phyloP scores from a whole-genome alignment of 305 asterid species.

The Ajuga reptans region DNA sequence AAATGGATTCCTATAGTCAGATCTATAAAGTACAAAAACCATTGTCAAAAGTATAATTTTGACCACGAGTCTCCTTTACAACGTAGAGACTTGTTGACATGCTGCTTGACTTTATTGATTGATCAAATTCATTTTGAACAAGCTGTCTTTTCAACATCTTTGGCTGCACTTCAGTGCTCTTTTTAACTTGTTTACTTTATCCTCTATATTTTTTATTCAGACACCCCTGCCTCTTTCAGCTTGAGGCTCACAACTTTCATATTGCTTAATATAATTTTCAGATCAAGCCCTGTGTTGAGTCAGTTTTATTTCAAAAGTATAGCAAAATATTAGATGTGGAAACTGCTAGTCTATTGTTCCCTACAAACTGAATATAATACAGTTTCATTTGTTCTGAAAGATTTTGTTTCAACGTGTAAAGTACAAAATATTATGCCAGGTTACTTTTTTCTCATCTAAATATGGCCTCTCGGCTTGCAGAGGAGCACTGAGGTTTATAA shows the following conservation, averaged over 20 bases:
- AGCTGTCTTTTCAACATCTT: slow-evolving; percentile 2
- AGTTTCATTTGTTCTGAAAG: background rate
- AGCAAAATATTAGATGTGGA: slow-evolving; percentile 4
- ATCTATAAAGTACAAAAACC: slow-evolving; percentile 4
- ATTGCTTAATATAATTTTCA: background rate
- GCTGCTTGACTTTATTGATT: slow-evolving; percentile 7
- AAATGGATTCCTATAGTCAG: slow-evolving; percentile 3
- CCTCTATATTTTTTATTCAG: background rate
- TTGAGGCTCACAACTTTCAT: slow-evolving; percentile 9
- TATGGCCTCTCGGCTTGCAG: slow-evolving; percentile 25
- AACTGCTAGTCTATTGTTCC: background rate
- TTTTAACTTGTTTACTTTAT: background rate
- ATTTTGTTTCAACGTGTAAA: background rate
- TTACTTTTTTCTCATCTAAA: slow-evolving; percentile 9
- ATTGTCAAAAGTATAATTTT: background rate
- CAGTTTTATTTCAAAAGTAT: slow-evolving; percentile 10
- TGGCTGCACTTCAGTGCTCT: slow-evolving; percentile 8
- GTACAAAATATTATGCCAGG: background rate
- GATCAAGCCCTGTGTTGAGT: slow-evolving; percentile 7
- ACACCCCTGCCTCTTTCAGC: background rate
- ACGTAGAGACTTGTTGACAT: slow-evolving; percentile 10
- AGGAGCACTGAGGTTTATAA: slow-evolving; percentile 19
- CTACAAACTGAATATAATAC: background rate
- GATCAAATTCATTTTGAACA: slow-evolving; percentile 13
- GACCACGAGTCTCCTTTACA: background rate